These are phyloP conservation scores for Trichosanthes cucumerina DNA, from an alignment of 306 rosid species.

Conservation along the genomic window DNA sequence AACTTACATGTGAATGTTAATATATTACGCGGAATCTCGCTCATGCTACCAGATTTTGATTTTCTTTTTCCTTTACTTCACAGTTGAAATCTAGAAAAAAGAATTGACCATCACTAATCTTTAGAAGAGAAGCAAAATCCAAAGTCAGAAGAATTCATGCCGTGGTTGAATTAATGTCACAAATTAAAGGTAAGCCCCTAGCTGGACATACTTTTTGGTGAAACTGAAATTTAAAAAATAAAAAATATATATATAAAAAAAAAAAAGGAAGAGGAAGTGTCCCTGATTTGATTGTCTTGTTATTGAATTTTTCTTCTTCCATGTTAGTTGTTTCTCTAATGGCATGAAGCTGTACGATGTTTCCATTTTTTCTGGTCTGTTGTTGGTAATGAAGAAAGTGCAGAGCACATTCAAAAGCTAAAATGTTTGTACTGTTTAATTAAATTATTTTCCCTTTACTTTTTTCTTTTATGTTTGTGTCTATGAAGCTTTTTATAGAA, in stretches of 20 bases:
- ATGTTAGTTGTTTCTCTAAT: constrained; percentile 5
- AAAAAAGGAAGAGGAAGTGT: too few species aligned
- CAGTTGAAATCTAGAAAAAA: background rate
- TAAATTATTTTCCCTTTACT: background rate
- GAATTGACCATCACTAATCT: background rate
- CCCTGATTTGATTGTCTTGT: background rate
- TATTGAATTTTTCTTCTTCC: background rate
- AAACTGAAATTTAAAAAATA: too few species aligned
- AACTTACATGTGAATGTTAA: too few species aligned
- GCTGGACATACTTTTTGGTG: background rate
- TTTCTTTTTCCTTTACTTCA: background rate
- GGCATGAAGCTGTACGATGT: background rate
- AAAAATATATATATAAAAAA: too few species aligned
- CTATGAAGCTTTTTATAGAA: background rate
- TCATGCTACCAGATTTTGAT: background rate
- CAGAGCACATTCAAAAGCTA: background rate
- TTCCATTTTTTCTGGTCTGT: constrained; percentile 9
- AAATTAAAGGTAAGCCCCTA: background rate
- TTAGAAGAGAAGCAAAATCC: background rate
- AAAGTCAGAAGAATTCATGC: too few species aligned
- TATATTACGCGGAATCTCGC: background rate
- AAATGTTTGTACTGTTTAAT: background rate
- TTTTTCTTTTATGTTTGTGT: background rate
- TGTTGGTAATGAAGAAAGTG: background rate
- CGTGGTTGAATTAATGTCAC: background rate